Evolutionary conservation across 1,284 basidiomycete genomes (phyloP).

Genomic region (Xerocomus minutiporus): DNA sequence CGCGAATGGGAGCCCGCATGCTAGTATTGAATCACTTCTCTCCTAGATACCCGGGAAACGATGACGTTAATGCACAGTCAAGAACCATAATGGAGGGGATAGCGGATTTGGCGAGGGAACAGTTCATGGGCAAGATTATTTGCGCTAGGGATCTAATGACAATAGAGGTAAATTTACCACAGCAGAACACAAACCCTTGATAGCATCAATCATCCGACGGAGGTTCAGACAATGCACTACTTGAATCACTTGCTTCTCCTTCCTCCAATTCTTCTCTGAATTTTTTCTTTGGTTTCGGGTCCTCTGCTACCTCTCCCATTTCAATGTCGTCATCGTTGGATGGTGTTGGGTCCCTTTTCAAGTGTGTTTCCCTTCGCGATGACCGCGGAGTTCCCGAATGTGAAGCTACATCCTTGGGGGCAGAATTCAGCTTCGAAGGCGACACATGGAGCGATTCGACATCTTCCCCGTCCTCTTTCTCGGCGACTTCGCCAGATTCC

Average conservation of each 20-base stretch:
- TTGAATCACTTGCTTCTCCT: constrained; percentile 75
- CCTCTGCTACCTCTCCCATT: constrained; percentile 81
- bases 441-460: constrained; percentile 34
- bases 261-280: constrained; percentile 71
- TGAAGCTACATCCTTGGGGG: constrained; percentile 35
- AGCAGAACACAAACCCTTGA: constrained; percentile 22
- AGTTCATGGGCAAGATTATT: constrained; percentile 50
- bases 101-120: constrained; percentile 46
- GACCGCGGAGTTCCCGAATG: constrained; percentile 30
- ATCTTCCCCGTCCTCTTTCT: constrained; percentile 37
- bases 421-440: constrained; percentile 33
- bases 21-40: constrained; percentile 88
- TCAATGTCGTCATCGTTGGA: constrained; percentile 62
- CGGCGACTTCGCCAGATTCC: constrained; percentile 34
- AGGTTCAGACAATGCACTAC: constrained; percentile 69
- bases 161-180: constrained; percentile 46
- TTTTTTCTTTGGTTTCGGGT: constrained; percentile 53
- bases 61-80: constrained; percentile 46
- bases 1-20: constrained; percentile 55
- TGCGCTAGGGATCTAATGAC: constrained; percentile 74
- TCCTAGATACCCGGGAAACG: constrained; percentile 55
- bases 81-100: constrained; percentile 59
- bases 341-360: constrained; percentile 20
- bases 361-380: constrained; percentile 23
- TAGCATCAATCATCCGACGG: constrained; percentile 37